Percentiles rank a stretch among this genome's conserved stretches.
Evolutionary conservation across 2,329 filamentous ascomycete species (phyloP).

Genomic region (Westerdykella sp.): DNA sequence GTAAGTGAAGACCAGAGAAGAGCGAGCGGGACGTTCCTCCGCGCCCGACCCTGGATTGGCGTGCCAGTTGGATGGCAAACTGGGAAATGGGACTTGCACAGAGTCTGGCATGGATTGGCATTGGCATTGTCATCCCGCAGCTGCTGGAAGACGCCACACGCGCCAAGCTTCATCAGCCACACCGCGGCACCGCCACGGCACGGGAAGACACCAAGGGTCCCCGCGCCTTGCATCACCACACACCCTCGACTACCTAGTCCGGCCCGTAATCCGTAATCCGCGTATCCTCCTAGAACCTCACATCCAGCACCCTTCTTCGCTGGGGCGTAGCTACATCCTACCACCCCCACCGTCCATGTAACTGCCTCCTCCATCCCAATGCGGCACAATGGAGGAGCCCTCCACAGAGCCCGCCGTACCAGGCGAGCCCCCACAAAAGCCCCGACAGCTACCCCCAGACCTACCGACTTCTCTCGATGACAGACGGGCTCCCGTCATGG

Average conservation of each 20-base stretch:
- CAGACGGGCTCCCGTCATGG: constrained; percentile 61
- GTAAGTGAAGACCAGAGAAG: too few species aligned
- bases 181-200: too few species aligned
- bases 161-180: too few species aligned
- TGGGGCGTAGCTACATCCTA: constrained; percentile 3
- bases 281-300: background rate
- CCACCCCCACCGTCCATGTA: background rate
- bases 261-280: too few species aligned
- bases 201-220: too few species aligned
- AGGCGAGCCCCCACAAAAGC: constrained; percentile 14
- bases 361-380: constrained; percentile 12
- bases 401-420: too few species aligned
- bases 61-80: background rate
- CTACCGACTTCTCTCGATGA: constrained; percentile 90
- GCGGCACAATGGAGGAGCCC: constrained; percentile 23
- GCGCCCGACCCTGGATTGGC: background rate
- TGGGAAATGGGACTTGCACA: background rate
- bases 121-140: constrained; percentile 1
- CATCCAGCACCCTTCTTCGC: constrained; percentile 6
- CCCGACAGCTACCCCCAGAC: constrained; percentile 64
- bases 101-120: background rate
- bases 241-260: too few species aligned
- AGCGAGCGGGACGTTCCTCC: background rate
- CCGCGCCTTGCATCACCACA: too few species aligned
- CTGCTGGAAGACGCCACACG: too few species aligned